Base-by-base conservation (phyloP, 148 eudicot species). In the Chenopodium berlandieri region DNA sequence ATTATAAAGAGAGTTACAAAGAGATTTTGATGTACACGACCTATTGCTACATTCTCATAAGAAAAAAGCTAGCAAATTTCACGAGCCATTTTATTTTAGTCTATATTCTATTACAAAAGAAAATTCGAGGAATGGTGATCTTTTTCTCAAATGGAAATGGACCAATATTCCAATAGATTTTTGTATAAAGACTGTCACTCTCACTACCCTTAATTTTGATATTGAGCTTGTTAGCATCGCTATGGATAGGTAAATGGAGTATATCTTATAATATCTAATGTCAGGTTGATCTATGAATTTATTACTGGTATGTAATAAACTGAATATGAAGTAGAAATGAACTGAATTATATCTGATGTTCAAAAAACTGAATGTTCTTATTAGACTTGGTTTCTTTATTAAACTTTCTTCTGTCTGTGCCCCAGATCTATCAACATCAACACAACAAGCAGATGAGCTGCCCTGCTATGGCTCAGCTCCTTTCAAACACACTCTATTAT, bases 371-470 rank as follows among this genome's bases (percentile, higher is more conserved):
- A 40, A 40, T 40, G 5, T 40, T 40, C 44, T 40, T 40, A 5
- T 40, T 40, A 40, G 44, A 40, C 44, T 44, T 47, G 30, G 60
- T 68, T 50, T 19, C 34, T 76, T 1, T 56, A 14, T 69, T 31
- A 19, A 75, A 75, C 44, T 52, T 62, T 32, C 16, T n/a, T 58
- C 8, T 77, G 77, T 77, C 63, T 80, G 37, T 73, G 4, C 16
- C n/a, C 89, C 89, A 94, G 99, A 81, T 83, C 74, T 94, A 96
- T 79, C 99, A 96, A 83, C 98, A 92, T 84, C 99, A 96, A 78
- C 99, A 94, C 88, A 96, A 91, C 87, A 94, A 94, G 86, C 98
- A 96, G 78, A 96, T 96, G 98, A 92, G 95, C 84, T 96, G 99
- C 77, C 97, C 99, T 75, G 98, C 93, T 80, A 94, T 96, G 97